These are phyloP conservation scores for Cryptococcus neoformans DNA, from an alignment of 1,284 basidiomycete genomes.

Conservation along the genomic window DNA sequence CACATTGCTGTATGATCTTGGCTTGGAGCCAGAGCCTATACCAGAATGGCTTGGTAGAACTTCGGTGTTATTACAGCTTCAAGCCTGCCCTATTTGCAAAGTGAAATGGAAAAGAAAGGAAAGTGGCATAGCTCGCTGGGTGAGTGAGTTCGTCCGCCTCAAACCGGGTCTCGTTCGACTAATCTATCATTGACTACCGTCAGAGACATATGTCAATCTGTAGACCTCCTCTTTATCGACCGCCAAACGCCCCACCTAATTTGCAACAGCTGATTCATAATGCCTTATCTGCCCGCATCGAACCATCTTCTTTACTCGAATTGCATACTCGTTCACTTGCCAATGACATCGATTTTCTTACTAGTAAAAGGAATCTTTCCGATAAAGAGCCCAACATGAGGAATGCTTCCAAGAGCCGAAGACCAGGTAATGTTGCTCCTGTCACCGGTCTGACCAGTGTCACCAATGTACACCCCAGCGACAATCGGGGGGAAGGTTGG, in stretches of 20 bases:
- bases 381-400: too few relatives aligned
- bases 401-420: too few relatives aligned
- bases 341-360: too few relatives aligned
- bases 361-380: too few relatives aligned
- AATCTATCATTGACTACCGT: neutral
- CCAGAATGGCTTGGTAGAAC: conserved; percentile 38
- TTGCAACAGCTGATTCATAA: conserved; percentile 29
- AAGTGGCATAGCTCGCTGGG: conserved; percentile 40
- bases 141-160: conserved; percentile 13
- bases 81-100: conserved; percentile 33
- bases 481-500: conserved; percentile 27
- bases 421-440: neutral
- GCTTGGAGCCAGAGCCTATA: conserved; percentile 14
- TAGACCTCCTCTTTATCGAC: conserved; percentile 34
- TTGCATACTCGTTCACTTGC: conserved; percentile 16
- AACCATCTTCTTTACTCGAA: conserved; percentile 23
- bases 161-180: neutral
- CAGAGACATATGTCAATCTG: conserved; percentile 42
- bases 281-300: conserved; percentile 17
- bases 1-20: conserved; percentile 3
- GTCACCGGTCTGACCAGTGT: conserved; percentile 14
- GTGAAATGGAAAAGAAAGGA: conserved; percentile 28
- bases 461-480: conserved; percentile 27
- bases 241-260: conserved; percentile 38
- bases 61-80: conserved; percentile 19